Conservation (phyloP, 2,329 filamentous ascomycete genomes). For the Verticillium longisporum region DNA sequence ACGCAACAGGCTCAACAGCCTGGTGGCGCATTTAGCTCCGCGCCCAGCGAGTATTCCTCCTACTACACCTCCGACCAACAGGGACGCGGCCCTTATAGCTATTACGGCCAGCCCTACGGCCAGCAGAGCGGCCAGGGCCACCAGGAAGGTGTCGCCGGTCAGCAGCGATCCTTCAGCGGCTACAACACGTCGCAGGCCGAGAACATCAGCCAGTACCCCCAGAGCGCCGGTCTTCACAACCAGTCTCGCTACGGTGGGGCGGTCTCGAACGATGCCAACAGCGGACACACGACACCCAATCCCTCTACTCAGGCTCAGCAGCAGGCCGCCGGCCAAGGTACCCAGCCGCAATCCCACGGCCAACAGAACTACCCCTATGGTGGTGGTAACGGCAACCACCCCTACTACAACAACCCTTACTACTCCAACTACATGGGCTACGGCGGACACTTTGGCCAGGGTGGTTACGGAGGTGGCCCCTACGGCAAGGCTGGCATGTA, state of each 20-base stretch:
- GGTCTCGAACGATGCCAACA: slow-evolving; percentile 63
- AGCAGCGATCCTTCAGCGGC: slow-evolving; percentile 71
- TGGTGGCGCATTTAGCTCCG: slow-evolving; percentile 64
- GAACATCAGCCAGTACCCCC: slow-evolving; percentile 63
- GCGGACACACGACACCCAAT: slow-evolving; percentile 86
- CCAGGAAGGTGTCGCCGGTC: slow-evolving; percentile 63
- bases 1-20: slow-evolving; percentile 47
- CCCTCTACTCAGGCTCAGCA: slow-evolving; percentile 55
- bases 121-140: slow-evolving; percentile 56
- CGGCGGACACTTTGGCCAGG: slow-evolving; percentile 44
- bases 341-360: slow-evolving; percentile 36
- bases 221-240: slow-evolving; percentile 56
- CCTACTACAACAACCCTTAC: slow-evolving; percentile 57
- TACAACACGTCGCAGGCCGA: slow-evolving; percentile 63
- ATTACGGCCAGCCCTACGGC: slow-evolving; percentile 59
- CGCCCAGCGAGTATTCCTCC: slow-evolving; percentile 71
- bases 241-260: slow-evolving; percentile 53
- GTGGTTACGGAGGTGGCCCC: slow-evolving; percentile 37
- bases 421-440: slow-evolving; percentile 54
- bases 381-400: slow-evolving; percentile 34
- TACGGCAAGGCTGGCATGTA: slow-evolving; percentile 51
- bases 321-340: slow-evolving; percentile 25
- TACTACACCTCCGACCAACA: slow-evolving; percentile 77
- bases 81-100: slow-evolving; percentile 68
- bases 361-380: slow-evolving; percentile 42